Evolutionary conservation across 2,329 filamentous ascomycete genomes (phyloP).

Genomic region (Diaporthe amygdali): DNA sequence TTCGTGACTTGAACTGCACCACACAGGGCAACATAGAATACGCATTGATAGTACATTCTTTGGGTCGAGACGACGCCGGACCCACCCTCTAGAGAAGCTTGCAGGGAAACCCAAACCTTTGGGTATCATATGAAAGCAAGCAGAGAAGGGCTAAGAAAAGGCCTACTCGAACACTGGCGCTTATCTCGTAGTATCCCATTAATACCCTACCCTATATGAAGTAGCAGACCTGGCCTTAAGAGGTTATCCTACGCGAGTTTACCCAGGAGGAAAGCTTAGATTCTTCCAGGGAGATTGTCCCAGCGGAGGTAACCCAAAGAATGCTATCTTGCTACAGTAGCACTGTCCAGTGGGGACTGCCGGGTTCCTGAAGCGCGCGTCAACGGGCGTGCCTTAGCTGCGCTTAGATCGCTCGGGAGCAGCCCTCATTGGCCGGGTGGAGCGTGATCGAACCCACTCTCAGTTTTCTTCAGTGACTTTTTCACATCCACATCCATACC

Average conservation of each 20-base stretch:
- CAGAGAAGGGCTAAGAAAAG: neutral
- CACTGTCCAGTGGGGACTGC: neutral
- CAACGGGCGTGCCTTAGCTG: constrained; percentile 11
- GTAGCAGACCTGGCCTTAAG: neutral
- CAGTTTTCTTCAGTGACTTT: constrained; percentile 9
- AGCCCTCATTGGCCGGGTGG: constrained; percentile 9
- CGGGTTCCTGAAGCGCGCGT: constrained; percentile 22
- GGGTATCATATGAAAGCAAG: neutral
- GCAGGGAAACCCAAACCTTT: neutral
- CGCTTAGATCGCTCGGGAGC: neutral
- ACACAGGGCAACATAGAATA: neutral
- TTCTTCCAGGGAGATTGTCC: neutral
- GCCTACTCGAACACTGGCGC: neutral
- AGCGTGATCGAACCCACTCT: neutral
- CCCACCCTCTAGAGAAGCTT: neutral
- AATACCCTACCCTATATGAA: neutral
- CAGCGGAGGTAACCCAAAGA: neutral
- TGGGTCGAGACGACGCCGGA: neutral
- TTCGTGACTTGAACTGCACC: neutral
- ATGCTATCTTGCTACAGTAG: neutral
- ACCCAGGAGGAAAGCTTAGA: neutral
- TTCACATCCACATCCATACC: neutral
- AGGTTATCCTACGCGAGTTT: neutral
- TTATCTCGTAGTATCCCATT: neutral
- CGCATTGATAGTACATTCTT: neutral